Evolutionary conservation across 1,284 basidiomycete genomes (phyloP), one percentile per base, ranked within the genome.

Genomic region (Ganoderma resinaceum): DNA sequence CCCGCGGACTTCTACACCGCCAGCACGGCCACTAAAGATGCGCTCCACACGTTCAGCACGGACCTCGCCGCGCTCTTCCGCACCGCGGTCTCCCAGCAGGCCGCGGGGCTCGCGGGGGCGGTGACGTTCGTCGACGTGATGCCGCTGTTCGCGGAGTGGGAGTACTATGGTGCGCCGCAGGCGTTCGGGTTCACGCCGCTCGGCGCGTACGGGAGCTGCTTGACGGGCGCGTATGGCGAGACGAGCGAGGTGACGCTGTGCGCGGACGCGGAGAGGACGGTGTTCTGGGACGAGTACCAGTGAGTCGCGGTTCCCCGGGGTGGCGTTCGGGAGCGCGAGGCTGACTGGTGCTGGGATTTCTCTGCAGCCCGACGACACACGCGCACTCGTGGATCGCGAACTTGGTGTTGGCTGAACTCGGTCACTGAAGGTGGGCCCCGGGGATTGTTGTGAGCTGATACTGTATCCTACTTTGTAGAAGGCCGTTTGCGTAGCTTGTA

Each of bases 231-330:
- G 37, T 67, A 67, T 23, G 43, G 49, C 2, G 66, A 67, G 61
- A 67, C 66, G 31, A 35, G 31, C 3, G 31, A 12, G 1, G 55
- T 67, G 4, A 67, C 62, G 46, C 37, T 67, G 31, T 67, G 66
- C 58, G 58, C 35, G n/a, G 58, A 67, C 7, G 23, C 62, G 49
- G 62, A 63, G 14, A 14, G 37, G 62, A 53, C 53, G 62, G 66
- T 67, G 12, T 67, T 49, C 14, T 67, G 66, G 66, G 66, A 67
- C 57, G 66, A 67, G 49, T 67, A 67, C 20, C 66, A 67, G 66
- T 67, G 40, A 67, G 66, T 64, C 38, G 59, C 59, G n/a, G n/a
- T 40, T 12, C 37, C 14, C 14, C 37, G 9, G 37, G 37, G 14
- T 11, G 37, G 20, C n/a, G 42, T 4, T 18, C 16, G 42, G 18